These are phyloP conservation scores for Amorphotheca resinae DNA, from an alignment of 495 filamentous ascomycete species.

Conservation along the genomic window DNA sequence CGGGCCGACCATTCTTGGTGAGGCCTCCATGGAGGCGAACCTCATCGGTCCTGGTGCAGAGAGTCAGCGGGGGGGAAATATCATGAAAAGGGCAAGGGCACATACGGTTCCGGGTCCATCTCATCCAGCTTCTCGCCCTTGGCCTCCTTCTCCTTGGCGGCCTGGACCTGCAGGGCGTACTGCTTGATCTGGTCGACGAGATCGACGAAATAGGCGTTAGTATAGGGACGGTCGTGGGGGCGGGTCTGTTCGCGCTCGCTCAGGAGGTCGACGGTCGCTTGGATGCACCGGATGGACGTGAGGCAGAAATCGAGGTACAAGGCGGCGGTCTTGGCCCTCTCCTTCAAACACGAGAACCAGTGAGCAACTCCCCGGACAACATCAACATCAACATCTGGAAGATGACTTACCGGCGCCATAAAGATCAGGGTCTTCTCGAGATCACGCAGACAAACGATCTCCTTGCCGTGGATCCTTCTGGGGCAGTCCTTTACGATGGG, in stretches of 20 bases:
- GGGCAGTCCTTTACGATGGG: slow-evolving; percentile 63
- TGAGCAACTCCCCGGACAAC: slow-evolving; percentile 53
- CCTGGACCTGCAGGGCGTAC: slow-evolving; percentile 48
- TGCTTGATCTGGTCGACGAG: slow-evolving; percentile 73
- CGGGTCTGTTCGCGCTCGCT: slow-evolving; percentile 70
- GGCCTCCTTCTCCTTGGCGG: slow-evolving; percentile 34
- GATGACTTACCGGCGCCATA: slow-evolving; percentile 74
- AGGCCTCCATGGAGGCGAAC: slow-evolving; percentile 66
- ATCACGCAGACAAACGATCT: slow-evolving; percentile 76
- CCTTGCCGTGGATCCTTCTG: slow-evolving; percentile 59
- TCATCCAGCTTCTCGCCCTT: slow-evolving; percentile 30
- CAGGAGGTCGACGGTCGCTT: slow-evolving; percentile 67
- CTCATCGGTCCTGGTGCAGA: slow-evolving; percentile 32
- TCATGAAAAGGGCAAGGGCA: slow-evolving; percentile 6
- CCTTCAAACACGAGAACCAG: slow-evolving; percentile 54
- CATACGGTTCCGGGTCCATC: slow-evolving; percentile 44
- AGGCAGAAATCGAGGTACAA: slow-evolving; percentile 78
- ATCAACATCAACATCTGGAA: slow-evolving; percentile 23
- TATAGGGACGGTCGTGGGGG: slow-evolving; percentile 75
- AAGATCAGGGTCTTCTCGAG: slow-evolving; percentile 82
- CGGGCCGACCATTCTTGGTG: slow-evolving; percentile 60
- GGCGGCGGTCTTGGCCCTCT: slow-evolving; percentile 50
- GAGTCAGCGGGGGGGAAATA: neutral
- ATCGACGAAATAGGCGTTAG: slow-evolving; percentile 87
- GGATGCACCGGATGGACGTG: slow-evolving; percentile 72